phyloP scores from a whole-genome alignment of 495 filamentous ascomycete species.

The Beverwykella pulmonaria region DNA sequence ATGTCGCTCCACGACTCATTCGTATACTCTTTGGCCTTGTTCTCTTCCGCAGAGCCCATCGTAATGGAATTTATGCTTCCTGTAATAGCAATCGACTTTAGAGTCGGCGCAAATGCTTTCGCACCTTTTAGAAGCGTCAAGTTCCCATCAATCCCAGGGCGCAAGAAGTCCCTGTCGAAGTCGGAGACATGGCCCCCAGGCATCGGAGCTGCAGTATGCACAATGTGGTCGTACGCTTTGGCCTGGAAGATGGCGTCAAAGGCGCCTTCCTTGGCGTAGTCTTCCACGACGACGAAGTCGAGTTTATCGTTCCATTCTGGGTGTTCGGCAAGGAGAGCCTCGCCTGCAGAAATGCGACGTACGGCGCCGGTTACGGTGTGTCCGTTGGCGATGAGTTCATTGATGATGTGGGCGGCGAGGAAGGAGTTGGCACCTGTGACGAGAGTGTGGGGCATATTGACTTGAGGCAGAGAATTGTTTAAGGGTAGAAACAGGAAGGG shows the following conservation, averaged over 20 bases:
- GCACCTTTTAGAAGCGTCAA: conserved; percentile 40
- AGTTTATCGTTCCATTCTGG: conserved; percentile 34
- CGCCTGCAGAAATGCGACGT: conserved; percentile 27
- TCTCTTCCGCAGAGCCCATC: conserved; percentile 39
- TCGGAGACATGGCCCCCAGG: conserved; percentile 33
- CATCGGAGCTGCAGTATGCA: conserved; percentile 53
- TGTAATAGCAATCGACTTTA: conserved; percentile 47
- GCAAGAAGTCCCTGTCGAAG: conserved; percentile 40
- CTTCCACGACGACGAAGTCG: conserved; percentile 29
- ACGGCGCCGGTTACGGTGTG: conserved; percentile 35
- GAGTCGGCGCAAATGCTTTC: conserved; percentile 32
- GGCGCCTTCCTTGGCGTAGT: conserved; percentile 28
- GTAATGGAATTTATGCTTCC: conserved; percentile 46
- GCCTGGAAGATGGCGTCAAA: conserved; percentile 37
- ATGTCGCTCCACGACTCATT: conserved; percentile 43
- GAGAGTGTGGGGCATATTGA: conserved; percentile 30
- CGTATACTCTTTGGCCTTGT: conserved; percentile 36
- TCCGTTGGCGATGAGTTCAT: conserved; percentile 23
- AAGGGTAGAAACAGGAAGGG: no score
- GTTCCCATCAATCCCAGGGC: conserved; percentile 37
- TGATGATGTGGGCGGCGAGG: conserved; percentile 31
- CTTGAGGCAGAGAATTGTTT: not conserved
- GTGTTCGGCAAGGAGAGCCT: conserved; percentile 23
- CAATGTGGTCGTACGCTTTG: conserved; percentile 38
- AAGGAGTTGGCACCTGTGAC: conserved; percentile 36